phyloP scores from a whole-genome alignment of 345 rosid genomes.

The Geranium rotundifolium region DNA sequence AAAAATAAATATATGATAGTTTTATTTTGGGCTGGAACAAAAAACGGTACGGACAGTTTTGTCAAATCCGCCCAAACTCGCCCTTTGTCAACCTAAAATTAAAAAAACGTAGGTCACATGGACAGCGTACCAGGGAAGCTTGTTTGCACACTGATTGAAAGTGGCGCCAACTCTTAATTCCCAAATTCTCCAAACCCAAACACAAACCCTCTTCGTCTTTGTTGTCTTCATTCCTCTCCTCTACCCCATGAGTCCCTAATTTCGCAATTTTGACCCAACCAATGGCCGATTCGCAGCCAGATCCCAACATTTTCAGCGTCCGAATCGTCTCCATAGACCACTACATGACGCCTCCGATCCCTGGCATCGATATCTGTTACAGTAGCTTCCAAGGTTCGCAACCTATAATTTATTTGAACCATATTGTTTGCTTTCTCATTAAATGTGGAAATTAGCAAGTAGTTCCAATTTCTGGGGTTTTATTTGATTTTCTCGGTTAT shows the following conservation, averaged over 20 bases:
- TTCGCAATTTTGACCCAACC: background rate
- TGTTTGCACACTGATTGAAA: too few species aligned
- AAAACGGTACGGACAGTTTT: too few species aligned
- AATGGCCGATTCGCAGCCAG: constrained; percentile 42
- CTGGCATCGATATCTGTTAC: constrained; percentile 58
- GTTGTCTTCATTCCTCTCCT: background rate
- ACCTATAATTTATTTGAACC: background rate
- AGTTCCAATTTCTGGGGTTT: background rate
- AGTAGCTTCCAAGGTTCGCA: constrained; percentile 68
- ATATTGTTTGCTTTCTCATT: background rate
- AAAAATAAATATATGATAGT: too few species aligned
- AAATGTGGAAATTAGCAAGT: background rate
- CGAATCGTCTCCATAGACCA: constrained; percentile 78
- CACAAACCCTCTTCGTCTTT: too few species aligned
- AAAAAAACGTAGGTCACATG: too few species aligned
- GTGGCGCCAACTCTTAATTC: too few species aligned
- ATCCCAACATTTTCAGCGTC: constrained; percentile 49
- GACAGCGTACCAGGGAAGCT: too few species aligned
- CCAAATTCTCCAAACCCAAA: too few species aligned
- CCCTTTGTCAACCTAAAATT: too few species aligned
- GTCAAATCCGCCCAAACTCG: too few species aligned
- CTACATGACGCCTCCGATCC: constrained; percentile 77
- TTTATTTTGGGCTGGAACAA: too few species aligned
- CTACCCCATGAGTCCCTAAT: background rate
- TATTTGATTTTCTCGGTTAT: background rate